Evolutionary conservation across 73 alveolate genomes (phyloP).

Genomic region (Breviolum minutum): DNA sequence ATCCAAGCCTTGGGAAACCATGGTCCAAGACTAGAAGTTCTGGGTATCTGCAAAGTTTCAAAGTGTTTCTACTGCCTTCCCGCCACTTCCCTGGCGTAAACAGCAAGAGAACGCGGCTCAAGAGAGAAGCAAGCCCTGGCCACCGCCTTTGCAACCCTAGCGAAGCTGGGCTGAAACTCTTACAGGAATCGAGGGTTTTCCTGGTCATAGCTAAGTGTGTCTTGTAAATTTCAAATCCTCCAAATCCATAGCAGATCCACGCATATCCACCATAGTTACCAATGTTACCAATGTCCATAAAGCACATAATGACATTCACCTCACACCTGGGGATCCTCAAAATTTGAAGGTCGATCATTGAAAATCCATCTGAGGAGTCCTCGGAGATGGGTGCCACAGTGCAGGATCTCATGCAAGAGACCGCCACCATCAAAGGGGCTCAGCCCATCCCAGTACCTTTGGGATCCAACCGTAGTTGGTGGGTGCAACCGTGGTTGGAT

Average conservation of each 20-base stretch:
- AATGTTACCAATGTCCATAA: too few species aligned
- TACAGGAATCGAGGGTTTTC: background rate
- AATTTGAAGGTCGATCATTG: background rate
- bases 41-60: too few species aligned
- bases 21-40: too few species aligned
- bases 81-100: too few species aligned
- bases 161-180: background rate
- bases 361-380: too few species aligned
- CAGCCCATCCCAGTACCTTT: slow-evolving; percentile 1
- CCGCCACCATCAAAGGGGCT: slow-evolving; percentile 64
- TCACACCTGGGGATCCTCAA: too few species aligned
- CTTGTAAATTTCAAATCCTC: background rate
- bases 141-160: slow-evolving; percentile 7
- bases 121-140: slow-evolving; percentile 72
- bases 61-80: too few species aligned
- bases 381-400: slow-evolving; percentile 69
- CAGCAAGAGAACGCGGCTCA: background rate
- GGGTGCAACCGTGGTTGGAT: background rate
- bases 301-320: too few species aligned
- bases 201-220: background rate
- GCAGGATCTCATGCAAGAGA: slow-evolving; percentile 73
- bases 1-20: too few species aligned
- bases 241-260: too few species aligned
- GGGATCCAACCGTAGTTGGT: background rate
- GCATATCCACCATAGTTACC: too few species aligned